Conservation (phyloP, 306 rosid species). For the Benincasa hispida region DNA sequence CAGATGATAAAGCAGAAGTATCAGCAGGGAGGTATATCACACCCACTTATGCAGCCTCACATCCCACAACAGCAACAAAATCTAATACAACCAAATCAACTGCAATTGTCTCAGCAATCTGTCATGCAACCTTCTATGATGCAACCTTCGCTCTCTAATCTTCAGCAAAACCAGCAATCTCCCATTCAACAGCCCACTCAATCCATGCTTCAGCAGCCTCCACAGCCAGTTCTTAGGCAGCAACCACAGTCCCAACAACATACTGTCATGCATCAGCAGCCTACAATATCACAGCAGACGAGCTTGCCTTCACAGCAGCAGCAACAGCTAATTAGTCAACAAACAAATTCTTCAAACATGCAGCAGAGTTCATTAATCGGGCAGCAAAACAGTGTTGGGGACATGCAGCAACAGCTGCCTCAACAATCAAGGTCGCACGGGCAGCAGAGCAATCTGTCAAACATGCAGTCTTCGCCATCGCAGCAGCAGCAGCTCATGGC, state of each 20-base stretch:
- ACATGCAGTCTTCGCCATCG: conserved; percentile 21
- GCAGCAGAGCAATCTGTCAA: conserved; percentile 65
- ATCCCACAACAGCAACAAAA: conserved; percentile 50
- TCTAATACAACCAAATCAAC: conserved; percentile 54
- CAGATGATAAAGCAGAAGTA: conserved; percentile 40
- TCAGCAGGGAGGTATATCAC: conserved; percentile 35
- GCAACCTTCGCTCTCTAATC: conserved; percentile 56
- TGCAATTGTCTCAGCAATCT: conserved; percentile 76
- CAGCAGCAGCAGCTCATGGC: conserved; percentile 58
- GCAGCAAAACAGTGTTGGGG: conserved; percentile 56
- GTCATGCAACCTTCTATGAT: conserved; percentile 47
- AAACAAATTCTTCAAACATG: conserved; percentile 49
- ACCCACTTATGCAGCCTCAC: conserved; percentile 39
- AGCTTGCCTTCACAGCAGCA: conserved; percentile 51
- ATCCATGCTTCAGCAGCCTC: conserved; percentile 67
- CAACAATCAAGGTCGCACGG: conserved; percentile 40
- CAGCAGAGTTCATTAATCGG: conserved; percentile 58
- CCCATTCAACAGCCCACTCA: conserved; percentile 57
- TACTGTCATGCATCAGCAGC: conserved; percentile 55
- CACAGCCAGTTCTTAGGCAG: conserved; percentile 66
- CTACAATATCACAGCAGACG: conserved; percentile 46
- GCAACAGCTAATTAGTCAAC: conserved; percentile 50
- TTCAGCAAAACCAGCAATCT: conserved; percentile 65
- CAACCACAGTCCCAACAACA: conserved; percentile 66
- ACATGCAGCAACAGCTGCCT: conserved; percentile 53